phyloP scores from a whole-genome alignment of 805 yeast genomes.

The Alloascoidea hylecoeti region DNA sequence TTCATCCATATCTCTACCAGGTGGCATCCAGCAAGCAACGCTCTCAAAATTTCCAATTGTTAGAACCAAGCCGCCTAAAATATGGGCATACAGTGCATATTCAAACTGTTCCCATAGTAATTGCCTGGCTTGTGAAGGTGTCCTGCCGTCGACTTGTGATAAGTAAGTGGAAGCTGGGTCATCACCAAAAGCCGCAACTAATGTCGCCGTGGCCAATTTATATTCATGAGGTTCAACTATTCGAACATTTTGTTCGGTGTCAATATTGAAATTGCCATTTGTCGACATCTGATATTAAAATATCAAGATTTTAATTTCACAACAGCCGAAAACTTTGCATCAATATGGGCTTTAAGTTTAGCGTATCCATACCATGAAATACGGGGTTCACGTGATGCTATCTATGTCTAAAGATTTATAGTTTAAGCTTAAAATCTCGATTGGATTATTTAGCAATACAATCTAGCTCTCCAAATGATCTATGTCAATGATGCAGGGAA shows the following conservation, averaged over 20 bases:
- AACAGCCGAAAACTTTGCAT: too few species aligned
- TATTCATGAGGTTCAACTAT: constrained; percentile 20
- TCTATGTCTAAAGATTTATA: too few species aligned
- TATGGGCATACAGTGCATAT: constrained; percentile 34
- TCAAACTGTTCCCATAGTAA: constrained; percentile 38
- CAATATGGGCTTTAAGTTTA: too few species aligned
- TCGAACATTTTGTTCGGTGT: neutral
- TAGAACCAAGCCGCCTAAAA: constrained; percentile 34
- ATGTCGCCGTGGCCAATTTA: constrained; percentile 38
- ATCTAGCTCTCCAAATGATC: too few species aligned
- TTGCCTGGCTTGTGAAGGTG: constrained; percentile 20
- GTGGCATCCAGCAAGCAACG: constrained; percentile 21
- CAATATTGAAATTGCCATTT: too few species aligned
- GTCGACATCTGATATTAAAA: too few species aligned
- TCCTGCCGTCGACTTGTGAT: constrained; percentile 25
- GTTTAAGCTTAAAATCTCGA: too few species aligned
- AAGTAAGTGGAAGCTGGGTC: constrained; percentile 38
- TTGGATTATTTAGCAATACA: too few species aligned
- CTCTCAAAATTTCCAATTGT: constrained; percentile 33
- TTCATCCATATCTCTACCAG: constrained; percentile 12
- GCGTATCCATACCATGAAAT: too few species aligned
- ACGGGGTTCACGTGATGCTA: too few species aligned
- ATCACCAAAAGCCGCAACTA: constrained; percentile 36
- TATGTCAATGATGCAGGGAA: too few species aligned
- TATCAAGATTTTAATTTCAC: too few species aligned